These are phyloP conservation scores for Penicillium roqueforti DNA, from an alignment of 495 filamentous ascomycete species.

Conservation along the genomic window DNA sequence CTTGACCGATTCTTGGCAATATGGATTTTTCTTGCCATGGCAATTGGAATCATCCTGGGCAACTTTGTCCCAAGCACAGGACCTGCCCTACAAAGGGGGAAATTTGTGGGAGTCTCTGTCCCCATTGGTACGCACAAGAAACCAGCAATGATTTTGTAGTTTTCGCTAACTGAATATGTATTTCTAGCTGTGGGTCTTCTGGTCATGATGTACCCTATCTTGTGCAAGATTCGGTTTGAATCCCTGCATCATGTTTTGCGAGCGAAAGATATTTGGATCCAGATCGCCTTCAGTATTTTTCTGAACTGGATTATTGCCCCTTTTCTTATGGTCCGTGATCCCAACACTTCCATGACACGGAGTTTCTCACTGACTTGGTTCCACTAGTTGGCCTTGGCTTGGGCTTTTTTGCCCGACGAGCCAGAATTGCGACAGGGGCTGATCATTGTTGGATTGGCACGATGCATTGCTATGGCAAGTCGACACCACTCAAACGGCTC, in stretches of 20 bases:
- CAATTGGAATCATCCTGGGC: conserved; percentile 71
- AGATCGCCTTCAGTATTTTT: conserved; percentile 72
- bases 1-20: conserved; percentile 75
- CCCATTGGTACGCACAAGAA: conserved; percentile 63
- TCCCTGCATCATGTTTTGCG: conserved; percentile 65
- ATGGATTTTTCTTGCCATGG: conserved; percentile 88
- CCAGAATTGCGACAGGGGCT: conserved; percentile 63
- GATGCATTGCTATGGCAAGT: conserved; percentile 78
- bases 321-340: conserved; percentile 67
- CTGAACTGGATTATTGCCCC: conserved; percentile 91
- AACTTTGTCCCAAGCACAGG: conserved; percentile 68
- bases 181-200: conserved; percentile 68
- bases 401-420: conserved; percentile 78
- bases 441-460: conserved; percentile 70
- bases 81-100: conserved; percentile 63
- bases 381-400: conserved; percentile 57
- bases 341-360: background rate
- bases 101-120: conserved; percentile 71
- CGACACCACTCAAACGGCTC: background rate
- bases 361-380: conserved; percentile 1
- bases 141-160: background rate
- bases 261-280: conserved; percentile 64
- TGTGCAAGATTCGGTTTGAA: conserved; percentile 90
- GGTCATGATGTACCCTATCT: conserved; percentile 93
- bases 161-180: background rate